Percentiles rank a stretch among this genome's conserved stretches.
phyloP scores from a whole-genome alignment of 176 grass and related monocot genomes.

The bread wheat (Triticum aestivum) region IWGSC_CS_RefSeq_v2.1 NC_057803.1:606073734-606074233 shows the following conservation, averaged over 20 bases:
- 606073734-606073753: no score
- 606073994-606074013: constrained; percentile 41
- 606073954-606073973: constrained; percentile 80
- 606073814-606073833: no score
- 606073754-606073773: no score
- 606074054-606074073: constrained; percentile 58
- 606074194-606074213: constrained; percentile 56
- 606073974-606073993: constrained; percentile 39
- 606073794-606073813: no score
- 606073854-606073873: constrained; percentile 52
- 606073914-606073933: constrained; percentile 68
- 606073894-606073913: constrained; percentile 36
- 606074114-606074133: constrained; percentile 76
- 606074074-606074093: constrained; percentile 57
- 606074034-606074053: constrained; percentile 50
- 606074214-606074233: constrained; percentile 47
- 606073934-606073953: constrained; percentile 56
- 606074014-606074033: constrained; percentile 67
- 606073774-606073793: no score
- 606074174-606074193: constrained; percentile 36
- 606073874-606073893: constrained; percentile 57
- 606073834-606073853: constrained; percentile 39
- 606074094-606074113: constrained; percentile 69
- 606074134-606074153: constrained; percentile 66
- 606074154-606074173: constrained; percentile 48